Base-by-base conservation (phyloP, 2,329 filamentous ascomycete species). In the Akanthomyces lecanii region DNA sequence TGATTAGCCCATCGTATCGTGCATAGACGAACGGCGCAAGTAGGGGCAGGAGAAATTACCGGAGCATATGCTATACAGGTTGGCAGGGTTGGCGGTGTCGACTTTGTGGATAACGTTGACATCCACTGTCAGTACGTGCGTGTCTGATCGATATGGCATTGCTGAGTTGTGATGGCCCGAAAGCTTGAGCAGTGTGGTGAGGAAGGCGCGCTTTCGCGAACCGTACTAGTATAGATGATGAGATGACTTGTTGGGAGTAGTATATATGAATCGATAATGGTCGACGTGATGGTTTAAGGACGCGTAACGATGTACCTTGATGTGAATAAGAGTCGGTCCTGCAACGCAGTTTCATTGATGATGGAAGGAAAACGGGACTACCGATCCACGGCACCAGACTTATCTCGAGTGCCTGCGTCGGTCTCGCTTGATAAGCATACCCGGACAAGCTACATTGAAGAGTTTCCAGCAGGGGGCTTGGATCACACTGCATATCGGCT, bases 41-140 rank as follows among this genome's bases (percentile, higher is more conserved):
- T 42, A 38, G 30, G 51, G 40, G 11, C n/a, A 38, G 11, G 6
- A 33, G 42, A 8, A 44, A 90, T 85, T 79, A 96, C 92, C 91
- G 75, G 92, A 93, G 92, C 93, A 97, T 86, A 98, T 96, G 81
- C 91, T 93, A 79, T 95, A 96, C 59, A 98, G 86, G 73, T 93
- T 96, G 78, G 96, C 91, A 33, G 91, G 89, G 75, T 96, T 96
- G 69, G 89, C 85, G 1, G 94, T 97, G 78, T 98, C 93, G 72
- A 98, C 92, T 75, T 96, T 92, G 81, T 95, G 91, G 75, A 99
- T 93, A 69, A 94, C 89, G 74, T 89, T 91, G 67, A 91, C 88
- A 80, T 97, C 92, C 75, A 98, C 90, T 66, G 92, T 92, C 73
- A 98, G 83, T 74, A 98, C 90, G 72, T 94, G 90, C 65, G 89